Evolutionary conservation across 345 rosid species (phyloP).

Genomic region (Adansonia digitata): DNA sequence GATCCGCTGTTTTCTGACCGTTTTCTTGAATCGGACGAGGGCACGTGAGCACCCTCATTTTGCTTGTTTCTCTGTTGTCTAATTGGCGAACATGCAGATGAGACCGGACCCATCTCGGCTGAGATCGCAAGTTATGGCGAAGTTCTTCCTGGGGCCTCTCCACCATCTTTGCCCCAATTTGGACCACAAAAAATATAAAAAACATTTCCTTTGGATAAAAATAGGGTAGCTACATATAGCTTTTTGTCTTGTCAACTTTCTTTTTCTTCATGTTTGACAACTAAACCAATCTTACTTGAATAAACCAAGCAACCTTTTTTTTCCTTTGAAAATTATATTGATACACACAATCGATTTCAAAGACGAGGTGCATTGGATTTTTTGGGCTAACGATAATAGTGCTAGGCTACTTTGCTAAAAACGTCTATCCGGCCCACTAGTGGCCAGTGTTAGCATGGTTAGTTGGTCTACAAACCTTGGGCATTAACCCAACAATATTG

Average conservation of each 20-base stretch:
- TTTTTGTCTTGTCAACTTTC: neutral
- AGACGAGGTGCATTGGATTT: neutral
- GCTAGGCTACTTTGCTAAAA: neutral
- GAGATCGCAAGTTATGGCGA: neutral
- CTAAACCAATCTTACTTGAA: neutral
- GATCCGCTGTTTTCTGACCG: neutral
- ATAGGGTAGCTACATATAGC: neutral
- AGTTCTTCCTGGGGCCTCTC: constrained; percentile 8
- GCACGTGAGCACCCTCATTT: neutral
- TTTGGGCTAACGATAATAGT: neutral
- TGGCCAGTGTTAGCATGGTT: neutral
- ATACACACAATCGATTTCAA: neutral
- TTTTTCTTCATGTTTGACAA: neutral
- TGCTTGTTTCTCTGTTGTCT: constrained; percentile 2
- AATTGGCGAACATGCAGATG: constrained; percentile 5
- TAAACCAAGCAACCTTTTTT: neutral
- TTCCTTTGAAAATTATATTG: neutral
- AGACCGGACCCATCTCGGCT: neutral
- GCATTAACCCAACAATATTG: neutral
- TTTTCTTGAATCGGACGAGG: neutral
- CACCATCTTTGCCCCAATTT: neutral
- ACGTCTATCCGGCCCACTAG: neutral
- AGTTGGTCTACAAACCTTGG: neutral
- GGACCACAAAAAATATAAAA: neutral
- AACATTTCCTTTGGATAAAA: neutral